Conservation (phyloP, 352 stramenopile species). For the Phytopythium boreale region DNA sequence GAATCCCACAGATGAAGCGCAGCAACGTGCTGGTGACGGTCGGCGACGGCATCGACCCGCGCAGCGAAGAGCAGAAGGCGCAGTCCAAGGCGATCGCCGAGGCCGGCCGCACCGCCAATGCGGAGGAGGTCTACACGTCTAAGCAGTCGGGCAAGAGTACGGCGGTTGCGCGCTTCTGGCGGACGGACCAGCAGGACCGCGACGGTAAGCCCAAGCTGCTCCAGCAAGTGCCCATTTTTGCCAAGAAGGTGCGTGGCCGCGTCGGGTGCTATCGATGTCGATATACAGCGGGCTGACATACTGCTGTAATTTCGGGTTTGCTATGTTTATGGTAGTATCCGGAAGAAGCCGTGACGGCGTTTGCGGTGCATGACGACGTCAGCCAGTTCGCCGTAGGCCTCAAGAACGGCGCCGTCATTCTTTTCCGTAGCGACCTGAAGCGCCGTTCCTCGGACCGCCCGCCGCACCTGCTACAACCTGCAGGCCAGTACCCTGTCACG, state of each 20-base stretch:
- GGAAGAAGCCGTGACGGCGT: conserved; percentile 84
- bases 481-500: conserved; percentile 78
- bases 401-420: conserved; percentile 81
- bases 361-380: conserved; percentile 82
- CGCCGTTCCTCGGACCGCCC: conserved; percentile 54
- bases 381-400: conserved; percentile 77
- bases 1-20: conserved; percentile 89
- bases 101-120: conserved; percentile 50
- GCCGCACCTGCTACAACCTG: conserved; percentile 71
- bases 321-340: conserved; percentile 36
- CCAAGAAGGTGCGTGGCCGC: conserved; percentile 50
- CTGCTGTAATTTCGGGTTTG: neutral
- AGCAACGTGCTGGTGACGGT: conserved; percentile 87
- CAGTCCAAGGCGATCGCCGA: conserved; percentile 80
- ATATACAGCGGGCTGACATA: neutral
- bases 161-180: conserved; percentile 81
- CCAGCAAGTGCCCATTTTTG: conserved; percentile 83
- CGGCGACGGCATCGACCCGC: conserved; percentile 80
- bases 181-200: conserved; percentile 86
- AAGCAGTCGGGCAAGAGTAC: conserved; percentile 67
- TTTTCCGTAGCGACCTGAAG: conserved; percentile 81
- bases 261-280: neutral
- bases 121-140: conserved; percentile 67
- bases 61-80: conserved; percentile 67
- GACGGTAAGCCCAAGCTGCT: conserved; percentile 84